phyloP scores from a whole-genome alignment of 805 yeast genomes.

The Zygosaccharomyces pseudorouxii region DNA sequence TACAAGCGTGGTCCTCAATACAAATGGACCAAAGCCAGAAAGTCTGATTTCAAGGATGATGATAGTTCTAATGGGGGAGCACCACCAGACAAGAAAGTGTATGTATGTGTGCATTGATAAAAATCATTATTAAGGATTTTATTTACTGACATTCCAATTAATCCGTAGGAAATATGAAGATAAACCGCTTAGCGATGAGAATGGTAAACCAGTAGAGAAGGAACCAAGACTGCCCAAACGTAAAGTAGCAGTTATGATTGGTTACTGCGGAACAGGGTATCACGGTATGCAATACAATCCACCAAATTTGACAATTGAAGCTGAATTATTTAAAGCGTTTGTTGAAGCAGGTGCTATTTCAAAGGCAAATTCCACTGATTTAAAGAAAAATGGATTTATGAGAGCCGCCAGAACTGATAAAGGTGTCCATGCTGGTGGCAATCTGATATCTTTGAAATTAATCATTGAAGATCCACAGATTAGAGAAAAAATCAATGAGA shows the following conservation, averaged over 20 bases:
- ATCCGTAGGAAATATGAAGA: conserved; percentile 17
- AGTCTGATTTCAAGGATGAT: conserved; percentile 23
- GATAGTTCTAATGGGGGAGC: conserved; percentile 12
- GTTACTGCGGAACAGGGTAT: conserved; percentile 94
- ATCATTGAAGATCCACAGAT: conserved; percentile 73
- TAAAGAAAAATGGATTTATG: conserved; percentile 82
- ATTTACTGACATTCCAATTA: not conserved
- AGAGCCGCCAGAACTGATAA: conserved; percentile 88
- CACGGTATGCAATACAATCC: conserved; percentile 95
- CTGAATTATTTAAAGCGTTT: conserved; percentile 77
- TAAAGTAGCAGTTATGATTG: conserved; percentile 85
- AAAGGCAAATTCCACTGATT: conserved; percentile 76
- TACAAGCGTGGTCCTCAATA: conserved; percentile 41
- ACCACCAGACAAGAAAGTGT: conserved; percentile 27
- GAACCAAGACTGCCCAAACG: conserved; percentile 76
- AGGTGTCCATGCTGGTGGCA: conserved; percentile 98
- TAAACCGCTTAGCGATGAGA: conserved; percentile 42
- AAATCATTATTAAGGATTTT: not conserved
- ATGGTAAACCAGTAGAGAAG: conserved; percentile 56
- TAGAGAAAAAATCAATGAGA: conserved; percentile 63
- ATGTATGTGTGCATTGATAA: conserved; percentile 16
- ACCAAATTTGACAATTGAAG: conserved; percentile 83
- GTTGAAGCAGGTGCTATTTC: conserved; percentile 85
- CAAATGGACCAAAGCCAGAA: conserved; percentile 34
- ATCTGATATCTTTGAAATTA: conserved; percentile 78